Evolutionary conservation across 1,284 basidiomycete genomes (phyloP), one percentile per base, ranked within the genome.

Genomic region (Papiliotrema terrestris): DNA sequence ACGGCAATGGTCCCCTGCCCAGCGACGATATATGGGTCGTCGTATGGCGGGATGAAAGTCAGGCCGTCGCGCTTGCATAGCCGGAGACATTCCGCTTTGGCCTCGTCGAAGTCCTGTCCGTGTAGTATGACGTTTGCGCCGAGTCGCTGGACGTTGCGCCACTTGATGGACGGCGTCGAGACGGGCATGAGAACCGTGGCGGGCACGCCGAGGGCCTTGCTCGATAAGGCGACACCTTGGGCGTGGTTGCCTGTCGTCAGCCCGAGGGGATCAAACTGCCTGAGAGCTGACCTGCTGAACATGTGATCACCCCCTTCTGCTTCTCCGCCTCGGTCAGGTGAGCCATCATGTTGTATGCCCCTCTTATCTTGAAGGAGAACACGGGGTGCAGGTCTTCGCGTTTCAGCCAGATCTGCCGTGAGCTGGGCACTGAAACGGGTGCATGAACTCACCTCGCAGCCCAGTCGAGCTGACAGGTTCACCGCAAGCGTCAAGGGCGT

Each of bases 331-430:
- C 85, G 11, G 82, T 81, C 44, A 99, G 80, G 75, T 84, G 84
- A 6, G 91, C 90, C 96, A 99, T 99, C 75, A 98, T 91, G 78
- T 99, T 99, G 81, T 96, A 98, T 19, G 96, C 96, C 23, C 96
- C 96, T 8, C 96, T 82, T 54, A 96, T 92, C 74, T 99, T 99
- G 86, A 99, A 99, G 72, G 89, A 92, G 76, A 98, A 99, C 17
- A 99, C 96, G 62, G 97, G 91, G 58, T 98, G 96, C 83, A 96
- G 75, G 67, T 98, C 96, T 78, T 98, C 96, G 41, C 96, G 84
- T 81, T 99, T 99, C 58, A 99, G 83, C 83, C 88, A 91, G 74
- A 99, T 88, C 67, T 74, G 41, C 37, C 3, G 42, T 63, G 47
- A 67, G 60, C 54, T 22, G 5, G 3, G 25, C 8, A 29, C 29